phyloP scores from a whole-genome alignment of 176 grass and related monocot genomes.

The Avena eriantha region DNA sequence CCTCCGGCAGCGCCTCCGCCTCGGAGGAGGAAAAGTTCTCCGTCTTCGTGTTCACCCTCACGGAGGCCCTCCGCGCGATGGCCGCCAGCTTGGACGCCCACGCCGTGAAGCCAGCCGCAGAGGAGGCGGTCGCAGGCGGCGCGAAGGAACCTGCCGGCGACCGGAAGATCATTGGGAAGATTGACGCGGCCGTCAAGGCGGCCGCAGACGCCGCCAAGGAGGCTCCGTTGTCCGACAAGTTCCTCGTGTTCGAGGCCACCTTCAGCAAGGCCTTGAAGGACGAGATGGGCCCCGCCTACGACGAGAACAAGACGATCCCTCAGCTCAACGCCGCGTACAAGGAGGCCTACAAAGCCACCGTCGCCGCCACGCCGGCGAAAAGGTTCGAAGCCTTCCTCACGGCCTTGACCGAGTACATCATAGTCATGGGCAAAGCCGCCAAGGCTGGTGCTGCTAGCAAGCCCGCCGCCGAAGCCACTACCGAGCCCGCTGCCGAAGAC shows the following conservation, averaged over 20 bases:
- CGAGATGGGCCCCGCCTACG: not conserved
- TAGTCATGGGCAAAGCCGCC: not conserved
- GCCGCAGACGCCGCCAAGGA: not conserved
- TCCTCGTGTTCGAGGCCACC: slow-evolving; percentile 6
- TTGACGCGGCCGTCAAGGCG: not conserved
- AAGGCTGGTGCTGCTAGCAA: not conserved
- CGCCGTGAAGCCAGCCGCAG: not conserved
- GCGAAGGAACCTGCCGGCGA: not conserved
- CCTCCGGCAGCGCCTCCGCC: not conserved
- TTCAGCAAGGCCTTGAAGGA: slow-evolving; percentile 9
- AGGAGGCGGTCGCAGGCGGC: not conserved
- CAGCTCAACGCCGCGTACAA: not conserved
- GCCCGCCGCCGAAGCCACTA: not conserved
- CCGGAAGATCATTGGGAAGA: not conserved
- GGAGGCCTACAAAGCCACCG: not conserved
- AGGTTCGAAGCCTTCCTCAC: not conserved
- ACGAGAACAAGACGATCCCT: not conserved
- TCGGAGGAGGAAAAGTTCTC: not conserved
- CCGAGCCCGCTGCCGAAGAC: not conserved
- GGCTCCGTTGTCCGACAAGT: slow-evolving; percentile 3
- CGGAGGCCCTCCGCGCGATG: slow-evolving; percentile 7
- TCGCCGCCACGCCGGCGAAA: not conserved
- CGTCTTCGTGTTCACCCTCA: slow-evolving; percentile 7
- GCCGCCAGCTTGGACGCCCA: not conserved
- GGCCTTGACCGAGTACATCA: not conserved